These are phyloP conservation scores for Tetrapisispora nanseiensis DNA, from an alignment of 805 yeast genomes.

Conservation along the genomic window DNA sequence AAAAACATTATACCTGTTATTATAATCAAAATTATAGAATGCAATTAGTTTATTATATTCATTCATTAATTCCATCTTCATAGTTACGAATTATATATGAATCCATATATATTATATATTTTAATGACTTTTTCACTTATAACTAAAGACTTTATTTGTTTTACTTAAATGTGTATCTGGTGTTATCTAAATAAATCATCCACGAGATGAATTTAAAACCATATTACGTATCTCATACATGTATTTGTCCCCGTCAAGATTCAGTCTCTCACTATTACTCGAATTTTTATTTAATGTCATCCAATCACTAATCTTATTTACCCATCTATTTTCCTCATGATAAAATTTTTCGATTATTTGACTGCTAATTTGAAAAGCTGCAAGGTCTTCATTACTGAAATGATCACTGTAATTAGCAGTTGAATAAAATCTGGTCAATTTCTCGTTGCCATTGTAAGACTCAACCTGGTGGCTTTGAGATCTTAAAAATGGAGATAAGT, in stretches of 20 bases:
- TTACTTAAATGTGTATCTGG: too few relatives aligned
- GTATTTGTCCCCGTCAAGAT: constrained; percentile 16
- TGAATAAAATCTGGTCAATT: neutral
- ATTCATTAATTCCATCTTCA: neutral
- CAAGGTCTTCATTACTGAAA: neutral
- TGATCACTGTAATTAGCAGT: neutral
- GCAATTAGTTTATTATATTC: neutral
- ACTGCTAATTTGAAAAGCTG: constrained; percentile 4
- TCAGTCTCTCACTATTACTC: constrained; percentile 3
- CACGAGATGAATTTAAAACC: constrained; percentile 27
- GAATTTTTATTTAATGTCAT: constrained; percentile 14
- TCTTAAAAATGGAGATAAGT: constrained; percentile 16
- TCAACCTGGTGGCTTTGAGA: constrained; percentile 17
- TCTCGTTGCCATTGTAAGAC: neutral
- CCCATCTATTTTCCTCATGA: constrained; percentile 29
- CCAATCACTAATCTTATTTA: constrained; percentile 26
- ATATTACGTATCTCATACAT: constrained; percentile 30
- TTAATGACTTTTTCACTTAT: constrained; percentile 1
- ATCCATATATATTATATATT: neutral
- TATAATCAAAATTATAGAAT: neutral
- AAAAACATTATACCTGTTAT: neutral
- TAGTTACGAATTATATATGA: neutral
- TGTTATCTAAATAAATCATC: constrained; percentile 4
- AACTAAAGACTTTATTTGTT: too few relatives aligned
- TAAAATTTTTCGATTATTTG: constrained; percentile 22